A percentile compares a stretch with the other conserved stretches of the same genome.
These are phyloP conservation scores for Fusarium annulatum DNA, from an alignment of 2,329 filamentous ascomycete species.

Conservation along the genomic window DNA sequence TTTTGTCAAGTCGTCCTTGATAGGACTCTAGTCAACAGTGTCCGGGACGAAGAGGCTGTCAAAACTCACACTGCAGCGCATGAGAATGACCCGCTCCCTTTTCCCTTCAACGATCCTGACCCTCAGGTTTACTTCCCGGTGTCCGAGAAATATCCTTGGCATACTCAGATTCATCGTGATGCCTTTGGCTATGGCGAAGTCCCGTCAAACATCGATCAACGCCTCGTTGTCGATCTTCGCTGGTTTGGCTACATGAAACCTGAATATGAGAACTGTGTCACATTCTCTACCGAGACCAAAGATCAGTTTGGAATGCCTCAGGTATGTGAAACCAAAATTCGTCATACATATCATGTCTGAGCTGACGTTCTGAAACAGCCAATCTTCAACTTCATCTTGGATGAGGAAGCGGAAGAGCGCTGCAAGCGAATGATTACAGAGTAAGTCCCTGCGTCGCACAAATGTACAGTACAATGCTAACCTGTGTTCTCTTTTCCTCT, in stretches of 20 bases:
- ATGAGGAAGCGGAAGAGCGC: background rate
- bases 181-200: constrained; percentile 8
- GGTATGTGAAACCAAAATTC: background rate
- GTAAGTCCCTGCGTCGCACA: background rate
- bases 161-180: constrained; percentile 6
- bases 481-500: no score
- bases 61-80: background rate
- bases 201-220: background rate
- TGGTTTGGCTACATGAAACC: constrained; percentile 17
- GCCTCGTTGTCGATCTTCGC: background rate
- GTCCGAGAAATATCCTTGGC: constrained; percentile 7
- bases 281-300: background rate
- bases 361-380: background rate
- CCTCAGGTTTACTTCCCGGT: constrained; percentile 6
- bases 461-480: no score
- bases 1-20: constrained; percentile 4
- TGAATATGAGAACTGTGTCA: background rate
- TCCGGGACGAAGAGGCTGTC: background rate
- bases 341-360: no score
- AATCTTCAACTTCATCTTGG: background rate
- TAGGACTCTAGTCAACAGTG: background rate
- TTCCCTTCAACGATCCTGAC: background rate
- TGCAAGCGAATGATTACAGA: background rate
- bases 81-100: background rate
- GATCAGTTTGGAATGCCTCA: constrained; percentile 9